These are phyloP conservation scores for Fusarium xyrophilum DNA, from an alignment of 2,329 filamentous ascomycete species.

Conservation along the genomic window DNA sequence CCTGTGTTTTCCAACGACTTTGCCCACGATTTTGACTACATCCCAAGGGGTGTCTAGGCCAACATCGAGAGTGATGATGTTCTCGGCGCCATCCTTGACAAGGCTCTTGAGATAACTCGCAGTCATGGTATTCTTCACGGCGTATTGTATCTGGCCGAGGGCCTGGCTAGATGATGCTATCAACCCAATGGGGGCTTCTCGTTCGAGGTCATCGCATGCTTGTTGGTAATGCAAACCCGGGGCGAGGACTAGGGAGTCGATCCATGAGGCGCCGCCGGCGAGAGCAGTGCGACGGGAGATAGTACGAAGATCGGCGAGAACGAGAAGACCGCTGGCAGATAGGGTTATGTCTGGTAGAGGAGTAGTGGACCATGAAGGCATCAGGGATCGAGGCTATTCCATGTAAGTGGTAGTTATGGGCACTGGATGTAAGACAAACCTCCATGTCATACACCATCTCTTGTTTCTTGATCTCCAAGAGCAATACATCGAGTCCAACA, in stretches of 20 bases:
- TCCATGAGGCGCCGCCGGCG: constrained; percentile 61
- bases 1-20: constrained; percentile 7
- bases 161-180: constrained; percentile 36
- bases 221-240: constrained; percentile 69
- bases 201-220: constrained; percentile 58
- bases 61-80: constrained; percentile 43
- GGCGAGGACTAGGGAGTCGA: constrained; percentile 64
- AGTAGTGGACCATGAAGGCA: constrained; percentile 53
- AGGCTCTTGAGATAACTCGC: constrained; percentile 53
- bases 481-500: background rate
- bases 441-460: constrained; percentile 5
- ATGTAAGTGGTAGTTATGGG: background rate
- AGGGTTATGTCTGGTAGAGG: constrained; percentile 56
- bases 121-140: constrained; percentile 59
- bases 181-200: constrained; percentile 47
- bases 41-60: constrained; percentile 33
- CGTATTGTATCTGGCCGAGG: constrained; percentile 38
- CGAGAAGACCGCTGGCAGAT: constrained; percentile 62
- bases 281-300: constrained; percentile 63
- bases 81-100: constrained; percentile 29
- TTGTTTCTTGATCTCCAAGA: background rate
- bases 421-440: constrained; percentile 3
- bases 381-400: constrained; percentile 35
- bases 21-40: constrained; percentile 27
- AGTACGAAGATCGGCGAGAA: constrained; percentile 64